A percentile compares a stretch with the other conserved stretches of the same genome.
phyloP scores from a whole-genome alignment of 2,329 filamentous ascomycete species.

The Fusarium verticillioides region DNA sequence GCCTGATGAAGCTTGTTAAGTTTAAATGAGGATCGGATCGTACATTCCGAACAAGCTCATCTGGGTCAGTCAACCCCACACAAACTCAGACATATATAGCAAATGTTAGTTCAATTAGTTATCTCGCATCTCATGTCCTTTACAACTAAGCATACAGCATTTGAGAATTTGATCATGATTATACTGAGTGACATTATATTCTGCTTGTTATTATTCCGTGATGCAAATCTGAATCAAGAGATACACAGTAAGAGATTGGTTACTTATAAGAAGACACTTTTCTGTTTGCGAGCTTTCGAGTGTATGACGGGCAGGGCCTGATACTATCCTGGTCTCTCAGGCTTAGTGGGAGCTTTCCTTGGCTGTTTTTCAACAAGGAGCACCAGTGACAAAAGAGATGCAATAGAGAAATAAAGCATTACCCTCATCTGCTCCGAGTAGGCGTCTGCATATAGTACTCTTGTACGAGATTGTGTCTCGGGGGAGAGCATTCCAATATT shows the following conservation, averaged over 20 bases:
- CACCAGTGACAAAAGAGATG: background rate
- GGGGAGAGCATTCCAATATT: background rate
- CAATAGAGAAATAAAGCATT: slow-evolving; percentile 2
- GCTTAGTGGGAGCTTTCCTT: background rate
- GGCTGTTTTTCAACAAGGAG: background rate
- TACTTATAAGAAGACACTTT: background rate
- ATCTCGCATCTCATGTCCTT: fast-evolving
- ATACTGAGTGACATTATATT: fast-evolving
- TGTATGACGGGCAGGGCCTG: fast-evolving
- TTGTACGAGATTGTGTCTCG: background rate
- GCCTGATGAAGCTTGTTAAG: background rate
- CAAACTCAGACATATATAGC: too few relatives aligned
- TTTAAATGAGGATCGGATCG: background rate
- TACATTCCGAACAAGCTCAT: background rate
- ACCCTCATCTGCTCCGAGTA: background rate
- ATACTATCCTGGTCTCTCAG: background rate
- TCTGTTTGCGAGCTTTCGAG: fast-evolving
- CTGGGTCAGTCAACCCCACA: fast-evolving
- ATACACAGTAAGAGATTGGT: too few relatives aligned
- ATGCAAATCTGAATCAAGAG: background rate
- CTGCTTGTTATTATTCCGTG: fast-evolving
- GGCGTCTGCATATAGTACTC: background rate
- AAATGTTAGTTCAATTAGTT: background rate
- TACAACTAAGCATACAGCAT: background rate
- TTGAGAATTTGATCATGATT: background rate